A percentile compares a stretch with the other conserved stretches of the same genome.
Conservation (phyloP, 2,329 filamentous ascomycete species). For the Aurifilum marmelostoma region DNA sequence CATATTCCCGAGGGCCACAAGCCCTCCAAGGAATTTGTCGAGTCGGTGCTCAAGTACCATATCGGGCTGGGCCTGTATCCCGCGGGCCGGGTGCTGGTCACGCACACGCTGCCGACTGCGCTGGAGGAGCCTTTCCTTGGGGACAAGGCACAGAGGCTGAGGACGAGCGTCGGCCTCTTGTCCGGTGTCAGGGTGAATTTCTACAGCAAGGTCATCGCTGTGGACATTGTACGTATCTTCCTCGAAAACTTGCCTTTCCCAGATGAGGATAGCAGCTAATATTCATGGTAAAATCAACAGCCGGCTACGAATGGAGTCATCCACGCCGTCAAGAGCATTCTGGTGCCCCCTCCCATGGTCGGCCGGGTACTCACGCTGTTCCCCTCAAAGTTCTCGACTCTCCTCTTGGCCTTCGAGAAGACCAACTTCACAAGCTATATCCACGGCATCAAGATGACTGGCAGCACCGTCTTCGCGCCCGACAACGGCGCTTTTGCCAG, state of each 20-base stretch:
- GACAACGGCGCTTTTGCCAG: slow-evolving; percentile 78
- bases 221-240: slow-evolving; percentile 64
- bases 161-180: slow-evolving; percentile 63
- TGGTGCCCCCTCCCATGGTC: slow-evolving; percentile 74
- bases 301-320: slow-evolving; percentile 78
- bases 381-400: slow-evolving; percentile 76
- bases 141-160: slow-evolving; percentile 71
- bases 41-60: slow-evolving; percentile 75
- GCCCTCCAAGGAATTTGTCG: slow-evolving; percentile 70
- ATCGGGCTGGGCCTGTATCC: slow-evolving; percentile 70
- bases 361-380: slow-evolving; percentile 62
- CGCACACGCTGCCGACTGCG: slow-evolving; percentile 75
- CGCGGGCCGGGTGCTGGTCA: slow-evolving; percentile 65
- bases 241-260: background rate
- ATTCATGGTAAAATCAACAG: slow-evolving; percentile 41
- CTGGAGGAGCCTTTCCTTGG: slow-evolving; percentile 63
- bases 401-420: slow-evolving; percentile 73
- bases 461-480: slow-evolving; percentile 80
- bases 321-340: slow-evolving; percentile 73
- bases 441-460: slow-evolving; percentile 56
- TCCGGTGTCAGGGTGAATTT: slow-evolving; percentile 75
- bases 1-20: slow-evolving; percentile 58
- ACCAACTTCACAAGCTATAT: slow-evolving; percentile 70
- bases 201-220: slow-evolving; percentile 69
- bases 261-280: background rate